Percentiles rank a stretch among this genome's conserved stretches.
Conservation (phyloP, 2,329 filamentous ascomycete genomes). For the Clathrospora elynae region DNA sequence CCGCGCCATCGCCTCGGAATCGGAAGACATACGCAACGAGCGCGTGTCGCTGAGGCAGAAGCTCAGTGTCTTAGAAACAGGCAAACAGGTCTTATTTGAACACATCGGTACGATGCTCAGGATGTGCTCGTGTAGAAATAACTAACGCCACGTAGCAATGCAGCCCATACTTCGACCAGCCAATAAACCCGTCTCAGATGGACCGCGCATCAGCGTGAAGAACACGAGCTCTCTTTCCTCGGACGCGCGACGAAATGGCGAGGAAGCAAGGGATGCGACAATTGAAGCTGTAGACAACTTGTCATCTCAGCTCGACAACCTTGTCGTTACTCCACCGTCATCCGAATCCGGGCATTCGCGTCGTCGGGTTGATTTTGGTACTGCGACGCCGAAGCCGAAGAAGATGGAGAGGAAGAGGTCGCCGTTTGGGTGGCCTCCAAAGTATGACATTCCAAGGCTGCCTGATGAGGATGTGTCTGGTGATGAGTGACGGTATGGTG, state of each 20-base stretch:
- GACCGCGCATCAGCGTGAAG: not conserved
- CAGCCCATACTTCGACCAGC: not conserved
- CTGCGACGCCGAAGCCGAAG: not conserved
- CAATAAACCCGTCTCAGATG: not conserved
- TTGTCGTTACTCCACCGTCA: constrained; percentile 7
- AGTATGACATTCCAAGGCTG: not conserved
- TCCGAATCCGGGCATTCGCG: not conserved
- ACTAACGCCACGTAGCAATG: constrained; percentile 7
- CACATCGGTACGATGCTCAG: constrained; percentile 17
- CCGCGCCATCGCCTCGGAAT: constrained; percentile 31
- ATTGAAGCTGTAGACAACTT: not conserved
- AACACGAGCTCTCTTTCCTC: constrained; percentile 1
- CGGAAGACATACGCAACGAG: constrained; percentile 22
- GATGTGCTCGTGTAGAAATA: not conserved
- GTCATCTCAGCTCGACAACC: constrained; percentile 2
- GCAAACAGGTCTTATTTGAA: constrained; percentile 22
- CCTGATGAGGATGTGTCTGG: not conserved
- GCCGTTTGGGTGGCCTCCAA: not conserved
- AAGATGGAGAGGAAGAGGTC: not conserved
- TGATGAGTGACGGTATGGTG: too few species aligned
- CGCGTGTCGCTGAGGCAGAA: constrained; percentile 21
- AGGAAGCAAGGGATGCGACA: not conserved
- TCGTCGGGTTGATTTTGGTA: constrained; percentile 7
- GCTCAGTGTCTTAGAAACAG: constrained; percentile 17
- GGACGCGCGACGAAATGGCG: not conserved